phyloP scores from a whole-genome alignment of 2,329 filamentous ascomycete genomes.

The Diatrype stigma region DNA sequence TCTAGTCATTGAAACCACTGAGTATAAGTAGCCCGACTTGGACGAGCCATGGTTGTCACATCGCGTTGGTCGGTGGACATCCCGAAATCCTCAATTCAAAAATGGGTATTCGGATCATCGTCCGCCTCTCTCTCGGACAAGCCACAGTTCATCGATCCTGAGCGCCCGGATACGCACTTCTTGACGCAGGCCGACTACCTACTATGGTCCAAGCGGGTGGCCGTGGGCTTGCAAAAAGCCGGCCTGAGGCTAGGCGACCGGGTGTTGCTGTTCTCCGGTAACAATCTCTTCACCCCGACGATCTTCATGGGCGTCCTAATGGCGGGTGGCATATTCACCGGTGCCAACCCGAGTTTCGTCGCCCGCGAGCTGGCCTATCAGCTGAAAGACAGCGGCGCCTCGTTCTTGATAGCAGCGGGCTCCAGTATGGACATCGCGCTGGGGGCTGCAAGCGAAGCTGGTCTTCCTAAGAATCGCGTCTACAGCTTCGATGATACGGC shows the following conservation, averaged over 20 bases:
- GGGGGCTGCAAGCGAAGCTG: constrained; percentile 58
- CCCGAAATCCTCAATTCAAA: constrained; percentile 47
- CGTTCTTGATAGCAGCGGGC: constrained; percentile 62
- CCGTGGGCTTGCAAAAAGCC: constrained; percentile 58
- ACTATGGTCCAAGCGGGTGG: constrained; percentile 67
- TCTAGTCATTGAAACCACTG: too few relatives aligned
- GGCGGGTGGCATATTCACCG: constrained; percentile 74
- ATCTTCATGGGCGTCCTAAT: constrained; percentile 71
- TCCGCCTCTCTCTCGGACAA: constrained; percentile 38
- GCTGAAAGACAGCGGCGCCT: constrained; percentile 65
- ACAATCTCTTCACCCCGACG: constrained; percentile 68
- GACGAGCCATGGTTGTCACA: constrained; percentile 38
- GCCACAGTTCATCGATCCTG: constrained; percentile 58
- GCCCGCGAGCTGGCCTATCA: constrained; percentile 71
- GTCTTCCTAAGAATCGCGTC: constrained; percentile 50
- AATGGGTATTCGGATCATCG: constrained; percentile 52
- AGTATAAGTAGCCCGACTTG: not conserved
- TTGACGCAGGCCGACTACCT: constrained; percentile 63
- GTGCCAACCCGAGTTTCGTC: constrained; percentile 68
- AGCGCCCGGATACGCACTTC: constrained; percentile 61
- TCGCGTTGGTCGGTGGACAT: constrained; percentile 43
- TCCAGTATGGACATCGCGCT: constrained; percentile 58
- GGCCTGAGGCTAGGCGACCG: constrained; percentile 66
- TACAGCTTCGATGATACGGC: constrained; percentile 61
- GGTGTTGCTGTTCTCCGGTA: constrained; percentile 69